Evolutionary conservation across 768 basidiomycete species (phyloP).

Genomic region (Strobilomyces confusus): DNA sequence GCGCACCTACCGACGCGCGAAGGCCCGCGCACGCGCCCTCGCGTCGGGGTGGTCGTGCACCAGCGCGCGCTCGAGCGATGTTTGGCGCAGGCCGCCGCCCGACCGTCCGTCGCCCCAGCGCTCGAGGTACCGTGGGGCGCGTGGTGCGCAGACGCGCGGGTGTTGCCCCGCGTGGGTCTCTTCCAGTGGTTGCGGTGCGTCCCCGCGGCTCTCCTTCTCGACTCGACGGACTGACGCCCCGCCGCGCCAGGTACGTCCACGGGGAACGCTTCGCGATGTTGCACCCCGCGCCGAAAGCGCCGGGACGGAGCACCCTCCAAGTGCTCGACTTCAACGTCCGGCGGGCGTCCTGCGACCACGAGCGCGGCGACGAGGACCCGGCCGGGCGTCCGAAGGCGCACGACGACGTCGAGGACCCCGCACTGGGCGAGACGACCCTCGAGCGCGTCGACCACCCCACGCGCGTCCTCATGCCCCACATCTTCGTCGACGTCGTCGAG

Average conservation of each 20-base stretch:
- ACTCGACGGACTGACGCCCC: no score
- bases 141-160: conserved; percentile 40
- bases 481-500: conserved; percentile 27
- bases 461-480: conserved; percentile 5
- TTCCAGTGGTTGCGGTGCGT: conserved; percentile 42
- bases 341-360: not conserved
- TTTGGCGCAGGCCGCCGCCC: conserved; percentile 1
- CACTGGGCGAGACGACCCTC: not conserved
- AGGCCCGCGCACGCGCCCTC: conserved; percentile 7
- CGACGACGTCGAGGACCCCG: not conserved
- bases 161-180: conserved; percentile 23
- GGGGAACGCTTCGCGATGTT: conserved; percentile 36
- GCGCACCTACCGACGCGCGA: not conserved
- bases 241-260: conserved; percentile 36
- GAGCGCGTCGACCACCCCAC: conserved; percentile 11
- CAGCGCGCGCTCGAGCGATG: conserved; percentile 28
- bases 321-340: conserved; percentile 33
- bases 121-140: conserved; percentile 30
- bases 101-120: not conserved
- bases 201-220: no score
- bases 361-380: no score
- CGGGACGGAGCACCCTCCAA: conserved; percentile 10
- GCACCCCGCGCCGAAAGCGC: conserved; percentile 7
- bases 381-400: no score
- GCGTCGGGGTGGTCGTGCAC: conserved; percentile 31